phyloP scores from a whole-genome alignment of 148 eudicot genomes.

The Gaultheria prostrata region DNA sequence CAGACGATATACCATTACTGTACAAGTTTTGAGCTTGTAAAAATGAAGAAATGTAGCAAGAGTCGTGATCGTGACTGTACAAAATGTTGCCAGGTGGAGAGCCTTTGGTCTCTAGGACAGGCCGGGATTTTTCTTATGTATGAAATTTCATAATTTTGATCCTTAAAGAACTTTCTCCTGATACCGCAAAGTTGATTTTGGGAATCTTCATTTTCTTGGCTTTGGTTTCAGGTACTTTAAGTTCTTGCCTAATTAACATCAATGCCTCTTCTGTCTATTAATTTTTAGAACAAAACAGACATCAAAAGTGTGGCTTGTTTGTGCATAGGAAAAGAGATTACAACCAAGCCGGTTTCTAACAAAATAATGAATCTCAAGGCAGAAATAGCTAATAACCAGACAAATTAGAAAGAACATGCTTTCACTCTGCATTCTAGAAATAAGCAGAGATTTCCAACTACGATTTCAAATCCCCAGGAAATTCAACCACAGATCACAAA shows the following conservation, averaged over 20 bases:
- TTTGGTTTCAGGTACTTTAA: background rate
- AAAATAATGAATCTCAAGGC: background rate
- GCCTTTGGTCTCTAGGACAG: conserved; percentile 1
- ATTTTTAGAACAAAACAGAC: background rate
- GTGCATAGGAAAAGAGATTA: background rate
- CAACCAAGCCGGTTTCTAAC: background rate
- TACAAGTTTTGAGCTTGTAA: too few relatives aligned
- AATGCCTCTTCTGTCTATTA: background rate
- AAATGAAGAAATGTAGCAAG: background rate
- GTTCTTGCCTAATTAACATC: background rate
- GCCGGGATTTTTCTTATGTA: conserved; percentile 2
- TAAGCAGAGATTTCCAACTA: background rate
- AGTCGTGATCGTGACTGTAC: conserved; percentile 22
- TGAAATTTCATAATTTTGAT: conserved; percentile 3
- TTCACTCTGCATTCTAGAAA: background rate
- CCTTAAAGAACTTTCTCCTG: background rate
- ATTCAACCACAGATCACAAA: background rate
- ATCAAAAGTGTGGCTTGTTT: background rate
- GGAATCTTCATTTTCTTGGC: conserved; percentile 8
- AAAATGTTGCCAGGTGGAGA: conserved; percentile 13
- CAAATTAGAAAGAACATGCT: background rate
- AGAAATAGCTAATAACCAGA: background rate
- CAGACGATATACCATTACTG: background rate
- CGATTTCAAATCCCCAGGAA: background rate
- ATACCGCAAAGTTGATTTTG: background rate